Evolutionary conservation across 768 basidiomycete genomes (phyloP).

Genomic region (Suillus americanus): DNA sequence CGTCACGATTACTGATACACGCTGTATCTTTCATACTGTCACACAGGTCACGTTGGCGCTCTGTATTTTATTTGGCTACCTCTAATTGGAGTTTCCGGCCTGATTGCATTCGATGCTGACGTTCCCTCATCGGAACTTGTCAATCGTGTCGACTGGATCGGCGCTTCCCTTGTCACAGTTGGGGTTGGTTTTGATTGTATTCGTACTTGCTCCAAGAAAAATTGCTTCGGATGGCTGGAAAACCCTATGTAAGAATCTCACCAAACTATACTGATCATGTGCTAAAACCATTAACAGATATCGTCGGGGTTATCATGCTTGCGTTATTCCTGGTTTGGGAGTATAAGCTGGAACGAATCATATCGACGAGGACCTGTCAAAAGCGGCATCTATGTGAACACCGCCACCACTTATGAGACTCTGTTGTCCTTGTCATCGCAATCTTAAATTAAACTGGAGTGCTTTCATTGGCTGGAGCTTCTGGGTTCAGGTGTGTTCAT

Average conservation of each 20-base stretch:
- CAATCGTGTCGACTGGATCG: constrained; percentile 75
- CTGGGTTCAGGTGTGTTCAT: constrained; percentile 42
- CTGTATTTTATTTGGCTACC: constrained; percentile 59
- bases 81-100: constrained; percentile 50
- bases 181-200: constrained; percentile 73
- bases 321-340: constrained; percentile 67
- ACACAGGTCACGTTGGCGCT: constrained; percentile 57
- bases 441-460: constrained; percentile 64
- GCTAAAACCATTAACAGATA: constrained; percentile 43
- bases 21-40: constrained; percentile 1
- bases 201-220: constrained; percentile 68
- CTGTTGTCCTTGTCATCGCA: constrained; percentile 57
- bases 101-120: constrained; percentile 63
- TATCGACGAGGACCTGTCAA: constrained; percentile 11
- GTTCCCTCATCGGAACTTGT: constrained; percentile 35
- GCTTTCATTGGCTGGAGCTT: constrained; percentile 55
- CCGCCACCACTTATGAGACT: constrained; percentile 68
- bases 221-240: constrained; percentile 59
- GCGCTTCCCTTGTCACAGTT: constrained; percentile 60
- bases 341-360: constrained; percentile 47
- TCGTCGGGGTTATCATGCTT: constrained; percentile 59
- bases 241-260: constrained; percentile 45
- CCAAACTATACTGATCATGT: constrained; percentile 17
- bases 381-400: constrained; percentile 26
- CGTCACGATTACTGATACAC: constrained; percentile 8